Base-by-base conservation (phyloP, 495 filamentous ascomycete species). In the Parathielavia hyrcaniae region DNA sequence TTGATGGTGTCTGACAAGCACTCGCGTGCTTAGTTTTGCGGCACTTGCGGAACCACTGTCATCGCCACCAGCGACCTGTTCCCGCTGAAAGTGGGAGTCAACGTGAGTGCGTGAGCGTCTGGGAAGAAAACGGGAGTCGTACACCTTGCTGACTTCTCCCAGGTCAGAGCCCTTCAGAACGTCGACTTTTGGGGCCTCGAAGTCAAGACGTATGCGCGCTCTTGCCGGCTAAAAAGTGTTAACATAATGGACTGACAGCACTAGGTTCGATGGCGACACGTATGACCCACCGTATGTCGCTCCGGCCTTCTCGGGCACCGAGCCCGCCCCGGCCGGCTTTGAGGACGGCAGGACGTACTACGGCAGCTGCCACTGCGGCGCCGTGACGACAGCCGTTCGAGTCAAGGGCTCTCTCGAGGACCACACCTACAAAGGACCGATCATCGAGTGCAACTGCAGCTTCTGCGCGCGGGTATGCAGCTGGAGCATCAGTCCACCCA, bases 301-400 rank as follows among this genome's bases (percentile, higher is more conserved):
- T 5, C 60, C 73, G 5, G 49, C 52, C 1, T 78, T 69, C 63
- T 69, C 63, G 14, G 78, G 77, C 8, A 54, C 69, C 5, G 66
- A 74, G 32, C 78, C 78, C 19, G 54, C 30, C 22, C 61, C 65
- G 2, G 64, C 64, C 8, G 66, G 57, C 11, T 59, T 72, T 50
- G 71, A 75, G 11, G 65, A 67, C 26, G 71, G 60, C 11, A 73
- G 71, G 55, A 35, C 73, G 3, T 79, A 79, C 56, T 71, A 69
- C 32, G 78, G 78, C 8, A 73, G 73, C 62, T 82, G 79, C 65
- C 79, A 81, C 60, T 82, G 79, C 61, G 78, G 79, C 22, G 75
- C 68, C 44, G 68, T 79, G 7, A 75, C 60, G 13, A 17, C 75
- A 16, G 74, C 73, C 1, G 22, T 79, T 19, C 74, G 72, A 60